Percentiles rank a stretch among this genome's conserved stretches.
Conservation (phyloP, 1,284 basidiomycete genomes). For the Boletus austroedulis region DNA sequence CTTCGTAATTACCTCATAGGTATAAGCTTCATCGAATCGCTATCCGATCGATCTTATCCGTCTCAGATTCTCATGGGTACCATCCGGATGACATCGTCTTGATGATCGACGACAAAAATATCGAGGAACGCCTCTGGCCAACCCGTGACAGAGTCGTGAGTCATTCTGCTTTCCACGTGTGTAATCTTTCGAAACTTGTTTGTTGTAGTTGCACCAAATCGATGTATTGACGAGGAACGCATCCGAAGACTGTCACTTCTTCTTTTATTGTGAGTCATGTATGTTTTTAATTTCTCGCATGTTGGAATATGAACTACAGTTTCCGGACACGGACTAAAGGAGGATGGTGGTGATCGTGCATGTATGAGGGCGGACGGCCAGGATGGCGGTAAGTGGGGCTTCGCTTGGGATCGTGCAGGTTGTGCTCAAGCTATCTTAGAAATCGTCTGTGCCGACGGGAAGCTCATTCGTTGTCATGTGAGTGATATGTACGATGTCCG, state of each 20-base stretch:
- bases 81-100: constrained; percentile 27
- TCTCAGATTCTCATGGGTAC: constrained; percentile 27
- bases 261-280: constrained; percentile 39
- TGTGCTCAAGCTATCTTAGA: constrained; percentile 15
- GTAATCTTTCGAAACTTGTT: background rate
- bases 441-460: constrained; percentile 23
- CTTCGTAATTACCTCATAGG: constrained; percentile 20
- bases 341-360: constrained; percentile 18
- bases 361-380: constrained; percentile 31
- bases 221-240: constrained; percentile 26
- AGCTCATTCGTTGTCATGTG: constrained; percentile 24
- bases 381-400: constrained; percentile 35
- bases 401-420: background rate
- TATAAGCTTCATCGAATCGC: background rate
- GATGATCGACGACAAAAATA: constrained; percentile 30
- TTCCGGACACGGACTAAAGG: constrained; percentile 37
- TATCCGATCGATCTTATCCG: constrained; percentile 3
- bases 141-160: constrained; percentile 33
- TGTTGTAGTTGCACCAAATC: constrained; percentile 27
- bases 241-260: constrained; percentile 34
- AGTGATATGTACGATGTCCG: background rate
- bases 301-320: constrained; percentile 8
- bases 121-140: constrained; percentile 22
- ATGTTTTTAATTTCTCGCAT: background rate
- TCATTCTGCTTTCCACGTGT: background rate